phyloP scores from a whole-genome alignment of 2,329 filamentous ascomycete genomes.

The Didymella glomerata region DNA sequence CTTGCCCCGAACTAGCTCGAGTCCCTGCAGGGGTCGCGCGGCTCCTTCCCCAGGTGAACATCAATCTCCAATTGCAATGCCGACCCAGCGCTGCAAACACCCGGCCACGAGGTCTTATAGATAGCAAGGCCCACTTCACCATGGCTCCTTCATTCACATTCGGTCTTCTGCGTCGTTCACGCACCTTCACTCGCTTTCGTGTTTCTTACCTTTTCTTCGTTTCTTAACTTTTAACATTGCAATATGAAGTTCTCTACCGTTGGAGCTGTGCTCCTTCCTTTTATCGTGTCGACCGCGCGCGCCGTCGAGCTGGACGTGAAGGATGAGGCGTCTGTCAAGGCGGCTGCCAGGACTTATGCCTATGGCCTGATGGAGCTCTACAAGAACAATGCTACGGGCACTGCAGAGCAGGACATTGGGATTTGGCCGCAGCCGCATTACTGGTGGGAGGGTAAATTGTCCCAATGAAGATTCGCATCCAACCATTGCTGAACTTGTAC shows the following conservation, averaged over 20 bases:
- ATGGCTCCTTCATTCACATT: conserved; percentile 29
- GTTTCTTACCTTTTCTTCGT: conserved; percentile 27
- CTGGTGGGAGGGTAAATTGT: conserved; percentile 54
- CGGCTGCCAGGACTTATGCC: conserved; percentile 42
- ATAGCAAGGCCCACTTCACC: conserved; percentile 26
- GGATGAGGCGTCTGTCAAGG: conserved; percentile 46
- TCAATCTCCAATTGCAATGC: conserved; percentile 12
- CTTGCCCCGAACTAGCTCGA: conserved; percentile 1
- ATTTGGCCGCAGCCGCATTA: conserved; percentile 56
- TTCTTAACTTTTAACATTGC: conserved; percentile 28
- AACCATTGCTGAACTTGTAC: not conserved
- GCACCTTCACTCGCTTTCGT: conserved; percentile 35
- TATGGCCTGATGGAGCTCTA: conserved; percentile 49
- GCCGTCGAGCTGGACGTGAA: conserved; percentile 46
- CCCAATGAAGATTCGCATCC: not conserved
- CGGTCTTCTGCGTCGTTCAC: conserved; percentile 32
- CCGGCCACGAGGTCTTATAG: conserved; percentile 20
- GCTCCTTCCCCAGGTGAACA: conserved; percentile 19
- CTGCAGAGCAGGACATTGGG: conserved; percentile 45
- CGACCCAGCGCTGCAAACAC: conserved; percentile 17
- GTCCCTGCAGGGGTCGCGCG: conserved; percentile 15
- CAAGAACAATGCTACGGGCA: conserved; percentile 39
- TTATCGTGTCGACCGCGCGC: conserved; percentile 38
- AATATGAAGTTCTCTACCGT: conserved; percentile 45
- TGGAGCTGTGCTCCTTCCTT: conserved; percentile 49